Conservation (phyloP, 2,329 filamentous ascomycete species). For the Botrytis sinoallii region DNA sequence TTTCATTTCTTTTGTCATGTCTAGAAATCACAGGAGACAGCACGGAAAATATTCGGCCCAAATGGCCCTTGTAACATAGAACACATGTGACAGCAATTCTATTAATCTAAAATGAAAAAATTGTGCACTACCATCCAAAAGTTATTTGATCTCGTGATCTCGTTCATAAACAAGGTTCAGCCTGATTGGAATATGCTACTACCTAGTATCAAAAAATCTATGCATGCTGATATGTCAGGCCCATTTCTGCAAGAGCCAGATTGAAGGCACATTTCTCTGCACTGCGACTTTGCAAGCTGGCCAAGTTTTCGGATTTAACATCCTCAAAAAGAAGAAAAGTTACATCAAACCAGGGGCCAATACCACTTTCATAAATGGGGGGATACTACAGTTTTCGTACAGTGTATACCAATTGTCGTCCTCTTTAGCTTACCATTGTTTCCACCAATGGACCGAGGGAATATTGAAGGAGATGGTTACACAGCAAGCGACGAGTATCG, state of each 20-base stretch:
- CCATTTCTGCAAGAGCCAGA: not conserved
- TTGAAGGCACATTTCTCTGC: not conserved
- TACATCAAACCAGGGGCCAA: not conserved
- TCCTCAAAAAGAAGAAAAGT: not conserved
- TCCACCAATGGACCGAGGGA: not conserved
- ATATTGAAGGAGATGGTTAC: not conserved
- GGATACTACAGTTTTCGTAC: not conserved
- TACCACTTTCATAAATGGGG: not conserved
- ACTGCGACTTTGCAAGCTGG: not conserved
- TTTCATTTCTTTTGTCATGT: conserved; percentile 26
- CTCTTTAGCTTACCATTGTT: not conserved
- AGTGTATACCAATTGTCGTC: not conserved
- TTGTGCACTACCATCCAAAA: not conserved
- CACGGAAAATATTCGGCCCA: conserved; percentile 12
- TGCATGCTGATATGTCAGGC: not conserved
- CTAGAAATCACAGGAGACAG: not conserved
- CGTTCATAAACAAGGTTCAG: not conserved
- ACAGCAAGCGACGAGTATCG: not conserved
- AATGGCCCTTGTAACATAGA: conserved; percentile 19
- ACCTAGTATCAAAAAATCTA: not conserved
- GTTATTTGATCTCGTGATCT: not conserved
- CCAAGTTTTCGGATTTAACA: not conserved
- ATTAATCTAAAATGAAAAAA: not conserved
- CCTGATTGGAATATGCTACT: not conserved
- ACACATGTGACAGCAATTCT: conserved; percentile 10